Base-by-base conservation (phyloP, 192 early-diverging fungal genomes). In the Podila horticola region DNA sequence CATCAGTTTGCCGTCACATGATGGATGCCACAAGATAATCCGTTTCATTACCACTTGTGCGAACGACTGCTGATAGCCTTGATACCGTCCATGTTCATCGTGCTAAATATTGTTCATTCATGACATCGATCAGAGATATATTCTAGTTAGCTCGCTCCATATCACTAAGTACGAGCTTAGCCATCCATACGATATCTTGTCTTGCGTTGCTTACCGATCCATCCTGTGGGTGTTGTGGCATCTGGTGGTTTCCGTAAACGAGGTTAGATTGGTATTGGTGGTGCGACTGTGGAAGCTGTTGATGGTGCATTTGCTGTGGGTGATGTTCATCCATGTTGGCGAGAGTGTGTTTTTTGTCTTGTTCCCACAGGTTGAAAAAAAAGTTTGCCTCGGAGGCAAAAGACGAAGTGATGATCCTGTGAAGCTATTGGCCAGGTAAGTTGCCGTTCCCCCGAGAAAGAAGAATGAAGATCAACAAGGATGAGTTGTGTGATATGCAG, bases 61-160 rank as follows among this genome's bases (percentile, higher is more conserved):
- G 24, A 81, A 81, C 33, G 70, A 58, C 41, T 60, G 67, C 30
- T 71, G 71, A 33, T 81, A 81, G 15, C 77, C 71, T 22, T 81
- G 77, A 52, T 81, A 81, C 67, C 77, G 68, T 60, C 64, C 30
- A 52, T 79, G 70, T 34, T 81, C 77, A 29, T 81, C 66, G n/a
- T 81, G 70, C 70, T 73, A 66, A 41, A 9, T 48, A 55, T 33
- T 13, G 30, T 48, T 45, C 41, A 45, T 45, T 17, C 13, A 45
- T 45, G 15, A 3, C 15, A 12, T 12, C 41, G 19, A 61, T 30
- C 28, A 61, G 20, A 7, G 52, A 55, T n/a, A 12, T 6, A 7
- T 26, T 11, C 20, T 2, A 55, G 20, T 5, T 52, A n/a, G 3
- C n/a, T n/a, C 20, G n/a, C 24, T 55, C 6, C 22, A 3, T 55